These are phyloP conservation scores for Vinca minor DNA, from an alignment of 257 asterid species.

Conservation along the genomic window DNA sequence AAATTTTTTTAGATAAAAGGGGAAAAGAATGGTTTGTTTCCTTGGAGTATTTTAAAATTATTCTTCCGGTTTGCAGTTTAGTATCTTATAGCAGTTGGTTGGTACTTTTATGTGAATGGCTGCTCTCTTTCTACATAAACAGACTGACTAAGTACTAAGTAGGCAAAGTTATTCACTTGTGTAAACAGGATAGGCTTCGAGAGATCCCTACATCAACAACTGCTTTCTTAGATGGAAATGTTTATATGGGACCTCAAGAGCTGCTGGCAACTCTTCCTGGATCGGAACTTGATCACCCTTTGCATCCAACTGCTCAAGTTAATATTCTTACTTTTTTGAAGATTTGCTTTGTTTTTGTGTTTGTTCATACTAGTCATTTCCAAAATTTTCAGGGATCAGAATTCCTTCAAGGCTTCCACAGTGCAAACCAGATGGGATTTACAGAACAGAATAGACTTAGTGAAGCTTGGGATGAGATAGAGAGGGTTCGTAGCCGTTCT, in stretches of 20 bases:
- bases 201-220: constrained; percentile 79
- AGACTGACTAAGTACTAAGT: neutral
- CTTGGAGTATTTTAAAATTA: neutral
- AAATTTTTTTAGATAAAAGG: neutral
- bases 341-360: constrained; percentile 10
- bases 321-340: constrained; percentile 12
- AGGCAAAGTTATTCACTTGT: neutral
- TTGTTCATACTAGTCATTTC: constrained; percentile 10
- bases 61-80: neutral
- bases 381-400: constrained; percentile 54
- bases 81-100: neutral
- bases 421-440: too few species aligned
- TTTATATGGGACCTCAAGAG: constrained; percentile 47
- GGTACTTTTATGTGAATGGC: neutral
- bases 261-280: constrained; percentile 81
- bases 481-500: constrained; percentile 52
- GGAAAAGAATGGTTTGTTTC: neutral
- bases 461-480: constrained; percentile 91
- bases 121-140: neutral
- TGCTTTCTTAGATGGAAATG: constrained; percentile 53
- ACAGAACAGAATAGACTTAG: constrained; percentile 68
- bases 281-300: constrained; percentile 57
- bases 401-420: constrained; percentile 77
- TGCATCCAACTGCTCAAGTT: constrained; percentile 72
- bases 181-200: constrained; percentile 70